Conservation (phyloP, 306 rosid genomes). For the Malus sieversii region DNA sequence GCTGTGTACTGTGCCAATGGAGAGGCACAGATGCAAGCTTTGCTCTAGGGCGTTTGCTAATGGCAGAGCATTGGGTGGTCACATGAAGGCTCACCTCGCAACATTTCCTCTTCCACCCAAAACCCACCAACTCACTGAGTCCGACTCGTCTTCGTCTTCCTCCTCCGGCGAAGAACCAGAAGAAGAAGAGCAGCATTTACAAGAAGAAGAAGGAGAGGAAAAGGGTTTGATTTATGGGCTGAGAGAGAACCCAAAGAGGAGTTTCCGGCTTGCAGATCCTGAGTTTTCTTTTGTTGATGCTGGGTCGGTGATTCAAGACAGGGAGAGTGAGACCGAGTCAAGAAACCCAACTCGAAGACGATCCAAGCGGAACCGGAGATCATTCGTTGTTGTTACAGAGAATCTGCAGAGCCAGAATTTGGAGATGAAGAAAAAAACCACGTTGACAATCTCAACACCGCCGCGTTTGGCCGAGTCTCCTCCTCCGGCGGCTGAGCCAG, state of each 20-base stretch:
- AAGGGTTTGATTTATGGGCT: constrained; percentile 34
- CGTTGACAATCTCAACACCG: constrained; percentile 11
- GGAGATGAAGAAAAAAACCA: constrained; percentile 16
- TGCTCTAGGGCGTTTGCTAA: constrained; percentile 49
- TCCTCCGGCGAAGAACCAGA: constrained; percentile 24
- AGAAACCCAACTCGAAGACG: constrained; percentile 66
- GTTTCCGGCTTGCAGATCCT: constrained; percentile 54
- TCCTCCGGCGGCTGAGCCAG: constrained; percentile 21
- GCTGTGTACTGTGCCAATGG: constrained; percentile 33
- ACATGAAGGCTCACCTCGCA: constrained; percentile 83
- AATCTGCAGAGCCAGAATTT: constrained; percentile 3
- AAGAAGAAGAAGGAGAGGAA: constrained; percentile 28
- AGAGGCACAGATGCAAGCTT: constrained; percentile 80
- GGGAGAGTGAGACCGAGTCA: constrained; percentile 88
- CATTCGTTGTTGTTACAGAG: background rate
- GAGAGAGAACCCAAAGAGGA: constrained; percentile 69
- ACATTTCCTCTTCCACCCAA: constrained; percentile 57
- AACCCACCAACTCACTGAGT: constrained; percentile 17
- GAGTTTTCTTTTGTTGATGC: constrained; percentile 38
- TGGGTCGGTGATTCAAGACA: constrained; percentile 53
- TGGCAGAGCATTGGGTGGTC: constrained; percentile 84
- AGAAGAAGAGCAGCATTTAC: constrained; percentile 18
- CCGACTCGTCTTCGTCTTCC: constrained; percentile 23
- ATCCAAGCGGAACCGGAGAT: constrained; percentile 56
- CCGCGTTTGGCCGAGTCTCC: constrained; percentile 25